A percentile compares a stretch with the other conserved stretches of the same genome.
Conservation (phyloP, 768 basidiomycete species). For the Psilocybe subaeruginosa region DNA sequence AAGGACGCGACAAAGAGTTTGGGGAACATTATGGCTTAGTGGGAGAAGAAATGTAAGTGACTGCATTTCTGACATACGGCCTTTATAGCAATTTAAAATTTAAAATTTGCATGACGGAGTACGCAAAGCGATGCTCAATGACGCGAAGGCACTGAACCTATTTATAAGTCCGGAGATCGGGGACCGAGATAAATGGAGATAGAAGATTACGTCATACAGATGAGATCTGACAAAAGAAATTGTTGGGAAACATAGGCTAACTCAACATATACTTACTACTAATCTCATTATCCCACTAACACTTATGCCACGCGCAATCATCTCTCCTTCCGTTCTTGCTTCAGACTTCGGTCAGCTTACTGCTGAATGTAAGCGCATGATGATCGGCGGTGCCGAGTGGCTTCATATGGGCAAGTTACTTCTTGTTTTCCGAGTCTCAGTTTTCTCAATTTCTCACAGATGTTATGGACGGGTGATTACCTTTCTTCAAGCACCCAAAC, state of each 20-base stretch:
- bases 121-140: slow-evolving; percentile 5
- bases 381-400: slow-evolving; percentile 95
- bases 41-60: slow-evolving; percentile 19
- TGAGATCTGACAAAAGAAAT: slow-evolving; percentile 4
- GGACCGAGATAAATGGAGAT: not conserved
- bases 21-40: slow-evolving; percentile 39
- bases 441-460: slow-evolving; percentile 48
- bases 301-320: slow-evolving; percentile 85
- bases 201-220: slow-evolving; percentile 4
- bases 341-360: slow-evolving; percentile 96
- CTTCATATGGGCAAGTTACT: slow-evolving; percentile 85
- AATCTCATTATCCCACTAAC: slow-evolving; percentile 6
- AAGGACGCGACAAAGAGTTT: slow-evolving; percentile 38
- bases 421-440: not conserved
- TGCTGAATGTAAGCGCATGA: slow-evolving; percentile 97
- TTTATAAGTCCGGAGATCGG: not conserved
- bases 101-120: not conserved
- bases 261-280: not conserved
- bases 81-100: not conserved
- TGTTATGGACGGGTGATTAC: slow-evolving; percentile 92
- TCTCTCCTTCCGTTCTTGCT: slow-evolving; percentile 96
- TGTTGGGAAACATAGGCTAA: not conserved
- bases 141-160: not conserved
- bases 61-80: slow-evolving; percentile 4
- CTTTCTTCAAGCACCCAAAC: slow-evolving; percentile 16